A percentile compares a stretch with the other conserved stretches of the same genome.
phyloP scores from a whole-genome alignment of 805 yeast genomes.

The Sungouiella blattae region DNA sequence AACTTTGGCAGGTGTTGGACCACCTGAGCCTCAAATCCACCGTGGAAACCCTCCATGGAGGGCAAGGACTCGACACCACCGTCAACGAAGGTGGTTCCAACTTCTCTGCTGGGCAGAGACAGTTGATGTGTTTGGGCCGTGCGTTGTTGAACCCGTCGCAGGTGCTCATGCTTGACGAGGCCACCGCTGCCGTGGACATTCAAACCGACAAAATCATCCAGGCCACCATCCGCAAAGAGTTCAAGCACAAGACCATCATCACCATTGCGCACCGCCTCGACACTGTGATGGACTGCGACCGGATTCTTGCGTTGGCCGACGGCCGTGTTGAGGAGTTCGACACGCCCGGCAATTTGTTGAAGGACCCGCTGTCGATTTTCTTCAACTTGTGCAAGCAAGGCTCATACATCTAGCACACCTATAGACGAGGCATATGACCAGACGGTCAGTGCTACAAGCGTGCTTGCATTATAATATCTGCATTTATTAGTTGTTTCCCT shows the following conservation, averaged over 20 bases:
- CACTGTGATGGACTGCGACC: slow-evolving; percentile 26
- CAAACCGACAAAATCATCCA: slow-evolving; percentile 28
- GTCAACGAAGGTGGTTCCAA: slow-evolving; percentile 24
- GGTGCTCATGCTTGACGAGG: slow-evolving; percentile 22
- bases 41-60: slow-evolving; percentile 13
- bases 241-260: slow-evolving; percentile 23
- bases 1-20: slow-evolving; percentile 21
- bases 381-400: slow-evolving; percentile 50
- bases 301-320: slow-evolving; percentile 22
- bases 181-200: slow-evolving; percentile 23
- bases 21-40: slow-evolving; percentile 19
- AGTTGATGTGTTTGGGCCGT: slow-evolving; percentile 22
- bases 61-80: slow-evolving; percentile 18
- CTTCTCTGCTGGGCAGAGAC: slow-evolving; percentile 24
- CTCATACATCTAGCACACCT: slow-evolving; percentile 19
- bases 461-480: no score
- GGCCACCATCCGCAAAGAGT: slow-evolving; percentile 22
- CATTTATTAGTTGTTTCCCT: no score
- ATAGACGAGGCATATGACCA: no score
- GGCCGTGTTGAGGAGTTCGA: slow-evolving; percentile 23
- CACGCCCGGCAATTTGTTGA: slow-evolving; percentile 47
- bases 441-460: no score
- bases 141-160: slow-evolving; percentile 18
- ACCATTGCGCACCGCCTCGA: slow-evolving; percentile 28
- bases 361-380: slow-evolving; percentile 42